Percentiles rank a stretch among this genome's conserved stretches.
These are phyloP conservation scores for Macrotyloma uniflorum DNA, from an alignment of 306 rosid species.

Conservation along the genomic window DNA sequence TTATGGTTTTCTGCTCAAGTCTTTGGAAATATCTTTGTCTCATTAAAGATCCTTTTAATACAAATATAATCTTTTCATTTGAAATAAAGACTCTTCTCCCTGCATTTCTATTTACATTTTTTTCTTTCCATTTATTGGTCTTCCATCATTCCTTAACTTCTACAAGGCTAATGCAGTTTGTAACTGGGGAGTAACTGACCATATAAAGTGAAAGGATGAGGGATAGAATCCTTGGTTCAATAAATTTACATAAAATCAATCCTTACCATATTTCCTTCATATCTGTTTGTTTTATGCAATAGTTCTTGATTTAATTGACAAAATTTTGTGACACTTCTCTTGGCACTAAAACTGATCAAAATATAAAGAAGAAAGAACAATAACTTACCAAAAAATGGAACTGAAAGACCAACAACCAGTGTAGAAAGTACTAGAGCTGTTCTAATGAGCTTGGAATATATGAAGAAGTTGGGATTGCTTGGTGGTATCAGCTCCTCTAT, in stretches of 20 bases:
- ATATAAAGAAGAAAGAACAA: constrained; percentile 10
- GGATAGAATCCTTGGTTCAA: constrained; percentile 3
- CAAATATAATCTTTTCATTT: too few relatives aligned
- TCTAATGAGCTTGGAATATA: constrained; percentile 66
- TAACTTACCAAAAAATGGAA: constrained; percentile 86
- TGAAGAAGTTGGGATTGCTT: constrained; percentile 50
- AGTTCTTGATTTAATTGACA: neutral
- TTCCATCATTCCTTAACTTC: too few relatives aligned
- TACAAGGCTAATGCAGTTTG: neutral
- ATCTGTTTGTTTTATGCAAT: neutral
- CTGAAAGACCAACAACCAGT: constrained; percentile 65
- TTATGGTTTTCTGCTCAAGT: too few relatives aligned
- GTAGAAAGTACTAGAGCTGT: constrained; percentile 80
- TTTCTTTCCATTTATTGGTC: too few relatives aligned
- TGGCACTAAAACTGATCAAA: neutral
- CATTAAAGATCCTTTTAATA: too few relatives aligned
- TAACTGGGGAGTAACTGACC: neutral
- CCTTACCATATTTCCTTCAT: neutral
- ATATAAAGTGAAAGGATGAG: neutral
- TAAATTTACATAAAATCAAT: neutral
- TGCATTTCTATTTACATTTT: too few relatives aligned
- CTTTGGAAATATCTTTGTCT: too few relatives aligned
- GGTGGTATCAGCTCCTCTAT: constrained; percentile 87
- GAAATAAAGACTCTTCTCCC: too few relatives aligned
- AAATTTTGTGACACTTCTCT: neutral